phyloP scores from a whole-genome alignment of 306 rosid species.

The Psophocarpus tetragonolobus region DNA sequence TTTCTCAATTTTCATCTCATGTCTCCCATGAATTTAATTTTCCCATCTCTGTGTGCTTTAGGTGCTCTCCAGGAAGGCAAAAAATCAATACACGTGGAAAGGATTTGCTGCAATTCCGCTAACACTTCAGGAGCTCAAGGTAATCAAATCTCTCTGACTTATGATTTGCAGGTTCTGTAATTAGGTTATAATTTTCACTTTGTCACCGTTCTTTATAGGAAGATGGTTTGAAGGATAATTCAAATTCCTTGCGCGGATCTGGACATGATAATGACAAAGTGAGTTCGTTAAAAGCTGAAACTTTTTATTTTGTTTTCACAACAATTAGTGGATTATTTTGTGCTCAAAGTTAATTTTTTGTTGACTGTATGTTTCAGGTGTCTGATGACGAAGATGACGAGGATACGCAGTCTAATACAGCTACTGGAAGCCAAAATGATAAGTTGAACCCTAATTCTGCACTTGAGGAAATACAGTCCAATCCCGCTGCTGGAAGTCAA shows the following conservation, averaged over 20 bases:
- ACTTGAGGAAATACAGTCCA: conserved; percentile 47
- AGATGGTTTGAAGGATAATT: conserved; percentile 60
- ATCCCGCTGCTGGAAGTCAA: conserved; percentile 72
- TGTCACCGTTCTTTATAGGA: conserved; percentile 49
- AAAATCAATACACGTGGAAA: conserved; percentile 90
- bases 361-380: conserved; percentile 33
- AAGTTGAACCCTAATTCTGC: conserved; percentile 38
- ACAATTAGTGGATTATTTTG: neutral
- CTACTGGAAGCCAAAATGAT: conserved; percentile 78
- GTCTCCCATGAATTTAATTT: neutral
- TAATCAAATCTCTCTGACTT: conserved; percentile 8
- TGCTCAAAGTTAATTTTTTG: neutral
- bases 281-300: neutral
- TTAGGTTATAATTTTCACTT: conserved; percentile 2
- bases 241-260: conserved; percentile 37
- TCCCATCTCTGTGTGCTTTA: neutral
- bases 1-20: neutral
- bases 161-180: neutral
- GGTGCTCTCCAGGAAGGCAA: conserved; percentile 83
- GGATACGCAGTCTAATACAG: conserved; percentile 49
- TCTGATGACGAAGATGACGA: conserved; percentile 79
- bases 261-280: conserved; percentile 52
- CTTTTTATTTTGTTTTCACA: neutral
- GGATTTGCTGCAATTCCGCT: conserved; percentile 75
- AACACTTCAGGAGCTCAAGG: conserved; percentile 72